Base-by-base conservation (phyloP, 78 protist species). In the Anaeramoeba flamelloides region DNA sequence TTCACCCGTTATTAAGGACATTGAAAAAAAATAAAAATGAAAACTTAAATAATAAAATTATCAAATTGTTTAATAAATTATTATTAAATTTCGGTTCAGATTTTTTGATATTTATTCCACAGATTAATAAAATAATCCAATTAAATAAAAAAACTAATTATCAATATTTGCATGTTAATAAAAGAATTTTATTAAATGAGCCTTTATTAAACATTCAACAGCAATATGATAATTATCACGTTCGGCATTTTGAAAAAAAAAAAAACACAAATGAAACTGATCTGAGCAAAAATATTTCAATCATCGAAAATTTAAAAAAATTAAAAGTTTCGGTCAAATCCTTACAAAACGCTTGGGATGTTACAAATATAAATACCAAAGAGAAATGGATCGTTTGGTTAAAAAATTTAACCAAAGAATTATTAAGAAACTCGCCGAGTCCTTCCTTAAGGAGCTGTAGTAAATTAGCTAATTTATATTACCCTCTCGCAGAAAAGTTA, bases 211-310 rank as follows among this genome's bases (percentile, higher is more conserved):
- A n/a, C 40, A 65, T 65, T 65, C 74, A 65, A 30, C 74, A n/a
- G 74, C 30, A 65, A n/a, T 65, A n/a, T 65, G 40, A 65, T n/a
- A 65, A 65, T 65, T 65, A 65, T 65, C n/a, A 65, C 74, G n/a
- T 30, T 31, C n/a, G n/a, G 30, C 74, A n/a, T 65, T n/a, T 31
- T n/a, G 30, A n/a, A n/a, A 65, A 65, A 30, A n/a, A 65, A n/a
- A n/a, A 65, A 65, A n/a, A 65, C 30, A n/a, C 30, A 65, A n/a
- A n/a, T 65, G 30, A 30, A 65, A n/a, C n/a, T 65, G 30, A n/a
- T 31, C 30, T 30, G n/a, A 30, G n/a, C n/a, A 65, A 65, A 65
- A 30, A 30, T 31, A 65, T 31, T 65, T 65, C 74, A 30, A n/a
- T n/a, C 30, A 65, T 31, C 74, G n/a, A 30, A 30, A 65, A 65